Base-by-base conservation (phyloP, 768 basidiomycete genomes). In the Cystobasidium tubakii region DNA sequence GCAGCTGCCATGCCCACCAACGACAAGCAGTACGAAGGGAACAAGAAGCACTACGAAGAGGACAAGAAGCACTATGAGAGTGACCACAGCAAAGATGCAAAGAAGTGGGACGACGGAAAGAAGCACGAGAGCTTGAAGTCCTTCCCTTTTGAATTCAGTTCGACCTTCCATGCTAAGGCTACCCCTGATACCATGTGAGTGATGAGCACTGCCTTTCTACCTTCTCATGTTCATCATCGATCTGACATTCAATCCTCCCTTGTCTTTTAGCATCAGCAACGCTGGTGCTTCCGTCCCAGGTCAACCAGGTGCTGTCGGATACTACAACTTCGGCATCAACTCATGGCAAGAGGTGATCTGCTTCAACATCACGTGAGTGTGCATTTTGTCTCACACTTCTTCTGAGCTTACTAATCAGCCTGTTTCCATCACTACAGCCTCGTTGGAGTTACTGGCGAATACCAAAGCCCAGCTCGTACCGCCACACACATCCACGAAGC, bases 351-450 rank as follows among this genome's bases (percentile, higher is more conserved):
- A 71, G n/a, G 69, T 71, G 13, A 71, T 71, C 69, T 71, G 69
- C 69, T 71, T 60, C 55, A 71, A 71, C 69, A 71, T 71, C 69
- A 71, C 69, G 54, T 67, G 39, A 67, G 66, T 50, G 46, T 42
- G 42, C 42, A 19, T 50, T 17, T 19, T 3, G 27, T 27, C 10
- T n/a, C 23, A 7, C 31, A 2, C 19, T 43, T 66, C n/a, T n/a
- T n/a, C n/a, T n/a, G n/a, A n/a, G n/a, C n/a, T n/a, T n/a, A n/a
- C n/a, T n/a, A n/a, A n/a, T n/a, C n/a, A n/a, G n/a, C n/a, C n/a
- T n/a, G n/a, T n/a, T n/a, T n/a, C n/a, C n/a, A n/a, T n/a, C n/a
- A n/a, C n/a, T n/a, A 46, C 44, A 67, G 66, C 31, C 69, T 71
- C 33, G 55, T 31, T 12, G 69, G 69, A 19, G 69, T 71, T 23